These are phyloP conservation scores for Rubroshorea leprosula DNA, from an alignment of 345 rosid species.

Conservation along the genomic window DNA sequence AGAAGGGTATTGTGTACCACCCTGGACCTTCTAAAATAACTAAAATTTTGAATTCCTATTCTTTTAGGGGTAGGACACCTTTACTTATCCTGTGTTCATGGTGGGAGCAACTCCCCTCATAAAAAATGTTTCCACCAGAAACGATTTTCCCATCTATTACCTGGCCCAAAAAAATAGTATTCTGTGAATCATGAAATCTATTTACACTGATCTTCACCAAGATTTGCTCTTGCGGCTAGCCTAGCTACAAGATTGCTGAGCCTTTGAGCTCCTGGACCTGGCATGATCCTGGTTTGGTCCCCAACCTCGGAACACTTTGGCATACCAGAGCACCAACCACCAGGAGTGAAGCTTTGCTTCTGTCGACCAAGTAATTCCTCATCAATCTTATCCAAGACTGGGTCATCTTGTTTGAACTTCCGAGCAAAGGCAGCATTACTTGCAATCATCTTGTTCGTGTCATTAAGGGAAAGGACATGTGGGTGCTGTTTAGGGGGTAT, in stretches of 20 bases:
- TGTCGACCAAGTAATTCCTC: slow-evolving; percentile 56
- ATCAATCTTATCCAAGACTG: slow-evolving; percentile 69
- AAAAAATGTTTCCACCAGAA: not conserved
- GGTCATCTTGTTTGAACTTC: slow-evolving; percentile 55
- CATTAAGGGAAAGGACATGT: slow-evolving; percentile 69
- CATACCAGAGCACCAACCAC: slow-evolving; percentile 86
- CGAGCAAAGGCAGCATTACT: slow-evolving; percentile 92
- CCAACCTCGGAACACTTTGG: slow-evolving; percentile 69
- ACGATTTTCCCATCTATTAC: not conserved
- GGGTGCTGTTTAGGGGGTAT: slow-evolving; percentile 92
- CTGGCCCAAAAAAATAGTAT: not conserved
- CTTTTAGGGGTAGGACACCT: not conserved
- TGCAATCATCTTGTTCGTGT: slow-evolving; percentile 47
- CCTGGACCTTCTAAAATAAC: not conserved
- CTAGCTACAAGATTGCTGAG: slow-evolving; percentile 50
- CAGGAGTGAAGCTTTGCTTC: slow-evolving; percentile 70
- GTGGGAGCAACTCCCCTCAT: not conserved
- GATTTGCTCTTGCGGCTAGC: slow-evolving; percentile 41
- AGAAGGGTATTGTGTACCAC: too few species aligned
- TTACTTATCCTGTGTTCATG: not conserved
- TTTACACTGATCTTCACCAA: slow-evolving; percentile 61
- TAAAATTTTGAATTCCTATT: slow-evolving; percentile 1
- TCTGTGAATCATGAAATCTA: slow-evolving; percentile 28
- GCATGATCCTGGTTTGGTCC: slow-evolving; percentile 51
- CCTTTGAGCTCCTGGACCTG: slow-evolving; percentile 72